Conservation (phyloP, 73 alveolate genomes). For the Symbiodinium natans region DNA sequence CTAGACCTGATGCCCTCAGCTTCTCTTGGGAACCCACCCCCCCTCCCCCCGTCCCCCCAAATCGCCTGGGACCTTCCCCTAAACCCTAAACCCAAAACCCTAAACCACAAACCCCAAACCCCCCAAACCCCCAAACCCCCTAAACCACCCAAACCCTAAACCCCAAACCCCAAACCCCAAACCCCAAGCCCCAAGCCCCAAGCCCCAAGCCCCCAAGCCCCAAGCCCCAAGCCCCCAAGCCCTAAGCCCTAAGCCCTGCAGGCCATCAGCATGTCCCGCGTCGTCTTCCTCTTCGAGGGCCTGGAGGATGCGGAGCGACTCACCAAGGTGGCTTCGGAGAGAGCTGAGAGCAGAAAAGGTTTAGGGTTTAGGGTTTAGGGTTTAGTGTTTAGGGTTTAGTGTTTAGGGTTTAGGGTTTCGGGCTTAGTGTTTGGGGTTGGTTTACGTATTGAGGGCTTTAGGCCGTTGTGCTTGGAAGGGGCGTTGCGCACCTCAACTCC, state of each 20-base stretch:
- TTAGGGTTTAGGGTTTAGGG: too few relatives aligned
- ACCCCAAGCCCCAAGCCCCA: background rate
- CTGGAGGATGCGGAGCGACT: conserved; percentile 56
- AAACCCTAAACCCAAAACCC: background rate
- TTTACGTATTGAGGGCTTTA: too few relatives aligned
- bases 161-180: background rate
- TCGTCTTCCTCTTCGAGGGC: conserved; percentile 83
- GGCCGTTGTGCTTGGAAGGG: too few relatives aligned
- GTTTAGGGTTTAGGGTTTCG: too few relatives aligned
- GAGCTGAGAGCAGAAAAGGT: too few relatives aligned
- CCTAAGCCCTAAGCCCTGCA: background rate
- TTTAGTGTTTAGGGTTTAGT: too few relatives aligned
- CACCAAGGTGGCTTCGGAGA: conserved; percentile 13
- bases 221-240: background rate
- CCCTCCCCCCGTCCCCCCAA: too few relatives aligned
- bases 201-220: background rate
- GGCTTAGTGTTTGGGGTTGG: too few relatives aligned
- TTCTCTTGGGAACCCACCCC: too few relatives aligned
- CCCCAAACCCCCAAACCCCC: background rate
- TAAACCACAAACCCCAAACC: background rate
- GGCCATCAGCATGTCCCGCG: conserved; percentile 74
- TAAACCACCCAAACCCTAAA: background rate
- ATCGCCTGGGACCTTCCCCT: too few relatives aligned
- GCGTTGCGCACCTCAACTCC: background rate
- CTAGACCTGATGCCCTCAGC: too few relatives aligned